Base-by-base conservation (phyloP, 305 asterid genomes). In the Fraxinus dipetala region DNA sequence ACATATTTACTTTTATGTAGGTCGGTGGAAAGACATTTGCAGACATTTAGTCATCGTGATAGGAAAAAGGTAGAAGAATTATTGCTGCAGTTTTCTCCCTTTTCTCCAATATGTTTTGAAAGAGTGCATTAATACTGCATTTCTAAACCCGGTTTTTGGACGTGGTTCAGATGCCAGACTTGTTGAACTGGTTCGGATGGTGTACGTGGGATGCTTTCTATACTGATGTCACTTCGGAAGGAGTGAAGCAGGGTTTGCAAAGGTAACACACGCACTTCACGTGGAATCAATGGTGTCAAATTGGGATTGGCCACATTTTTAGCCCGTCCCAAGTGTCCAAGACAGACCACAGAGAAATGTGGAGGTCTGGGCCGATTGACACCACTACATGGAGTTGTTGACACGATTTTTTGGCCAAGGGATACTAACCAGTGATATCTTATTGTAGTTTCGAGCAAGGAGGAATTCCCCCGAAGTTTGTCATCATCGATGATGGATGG, bases 141-240 rank as follows among this genome's bases (percentile, higher is more conserved):
- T 84, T 56, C 81, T 82, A 61, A 83, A 54, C 74, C 78, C 45
- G 65, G 78, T 72, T n/a, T 36, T 75, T 40, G 48, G 24, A 67
- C 75, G 78, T 81, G 73, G 79, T 78, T 81, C 89, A 94, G 98
- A 90, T 94, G 91, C 98, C 98, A n/a, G 97, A 94, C 70, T 89
- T 94, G 84, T 84, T 95, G 89, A 93, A 95, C 87, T 95, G 98
- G 98, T 95, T 95, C 38, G 98, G 98, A 28, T 93, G 97, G 97
- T 94, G 98, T 59, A 94, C 98, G 1, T 94, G 98, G 98, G 98
- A 94, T 84, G 98, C 98, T 82, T 94, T 93, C 91, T 93, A 94
- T 74, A 94, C 98, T 13, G 90, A 91, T 18, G 98, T 95, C 77
- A 89, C 96, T 67, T 86, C 98, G 11, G 86, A 95, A 78, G 98